phyloP scores from a whole-genome alignment of 495 filamentous ascomycete genomes.

The Xylaria scruposa region DNA sequence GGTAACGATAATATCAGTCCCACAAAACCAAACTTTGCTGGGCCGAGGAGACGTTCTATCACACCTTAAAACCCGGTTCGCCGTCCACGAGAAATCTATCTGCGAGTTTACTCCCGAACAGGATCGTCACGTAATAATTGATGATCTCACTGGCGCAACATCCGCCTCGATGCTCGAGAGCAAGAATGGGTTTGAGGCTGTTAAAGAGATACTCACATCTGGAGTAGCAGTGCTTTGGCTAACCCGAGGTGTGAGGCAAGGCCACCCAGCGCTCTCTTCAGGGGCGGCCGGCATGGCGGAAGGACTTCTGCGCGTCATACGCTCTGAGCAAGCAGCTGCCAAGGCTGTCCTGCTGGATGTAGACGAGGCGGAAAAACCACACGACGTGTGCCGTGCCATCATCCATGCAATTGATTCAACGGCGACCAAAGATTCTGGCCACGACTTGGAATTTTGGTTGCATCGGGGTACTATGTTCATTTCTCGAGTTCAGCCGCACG shows the following conservation, averaged over 20 bases:
- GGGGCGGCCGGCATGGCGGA: conserved; percentile 30
- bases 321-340: conserved; percentile 36
- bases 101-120: conserved; percentile 12
- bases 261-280: conserved; percentile 1
- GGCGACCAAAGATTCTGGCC: conserved; percentile 31
- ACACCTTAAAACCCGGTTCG: not conserved
- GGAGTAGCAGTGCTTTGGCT: conserved; percentile 35
- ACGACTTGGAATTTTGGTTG: conserved; percentile 38
- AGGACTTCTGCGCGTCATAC: conserved; percentile 34
- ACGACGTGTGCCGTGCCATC: conserved; percentile 23
- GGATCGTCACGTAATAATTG: conserved; percentile 27
- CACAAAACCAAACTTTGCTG: conserved; percentile 8
- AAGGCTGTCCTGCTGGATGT: conserved; percentile 31
- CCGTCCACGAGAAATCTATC: conserved; percentile 18
- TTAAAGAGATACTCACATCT: conserved; percentile 30
- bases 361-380: conserved; percentile 24
- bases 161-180: conserved; percentile 30
- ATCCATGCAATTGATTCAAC: conserved; percentile 21
- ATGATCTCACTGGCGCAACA: conserved; percentile 30
- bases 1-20: not conserved
- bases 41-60: conserved; percentile 9
- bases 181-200: conserved; percentile 21
- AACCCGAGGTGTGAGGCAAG: conserved; percentile 33
- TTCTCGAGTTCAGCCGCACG: conserved; percentile 27
- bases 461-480: conserved; percentile 31